phyloP scores from a whole-genome alignment of 257 asterid genomes.

The Verbena officinalis region DNA sequence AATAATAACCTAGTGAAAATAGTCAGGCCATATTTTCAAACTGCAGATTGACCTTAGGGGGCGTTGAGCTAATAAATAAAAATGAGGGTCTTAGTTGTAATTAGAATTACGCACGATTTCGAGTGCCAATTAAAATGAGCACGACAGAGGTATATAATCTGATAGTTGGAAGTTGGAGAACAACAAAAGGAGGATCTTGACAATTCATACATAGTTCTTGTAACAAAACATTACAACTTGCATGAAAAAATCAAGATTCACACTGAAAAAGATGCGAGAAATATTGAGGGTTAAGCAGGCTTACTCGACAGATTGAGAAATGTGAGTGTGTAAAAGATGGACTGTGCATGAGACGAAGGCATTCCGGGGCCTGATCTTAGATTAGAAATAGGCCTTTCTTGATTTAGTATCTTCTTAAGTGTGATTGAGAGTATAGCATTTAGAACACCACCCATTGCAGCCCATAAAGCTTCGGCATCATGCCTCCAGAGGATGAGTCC shows the following conservation, averaged over 20 bases:
- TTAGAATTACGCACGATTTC: too few relatives aligned
- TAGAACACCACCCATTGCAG: conserved; percentile 56
- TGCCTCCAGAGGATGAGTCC: conserved; percentile 66
- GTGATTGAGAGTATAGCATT: conserved; percentile 48
- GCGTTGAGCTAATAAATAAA: too few relatives aligned
- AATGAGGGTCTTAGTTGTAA: too few relatives aligned
- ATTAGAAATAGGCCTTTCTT: conserved; percentile 67
- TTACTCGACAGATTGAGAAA: conserved; percentile 60
- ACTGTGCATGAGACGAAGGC: conserved; percentile 92
- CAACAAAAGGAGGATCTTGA: background rate
- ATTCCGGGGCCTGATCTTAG: conserved; percentile 85
- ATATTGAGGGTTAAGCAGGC: conserved; percentile 11
- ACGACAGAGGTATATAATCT: background rate
- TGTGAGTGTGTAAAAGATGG: conserved; percentile 50
- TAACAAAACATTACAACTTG: conserved; percentile 18
- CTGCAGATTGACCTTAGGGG: too few relatives aligned
- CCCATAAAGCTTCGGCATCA: conserved; percentile 76
- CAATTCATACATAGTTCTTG: background rate
- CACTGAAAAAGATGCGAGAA: background rate
- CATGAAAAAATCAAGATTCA: background rate
- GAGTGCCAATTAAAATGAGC: too few relatives aligned
- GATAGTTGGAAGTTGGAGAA: background rate
- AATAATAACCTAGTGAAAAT: too few relatives aligned
- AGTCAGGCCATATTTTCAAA: too few relatives aligned
- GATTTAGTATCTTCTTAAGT: conserved; percentile 65